A percentile compares a stretch with the other conserved stretches of the same genome.
Evolutionary conservation across 2,329 filamentous ascomycete genomes (phyloP).

Genomic region (Monilinia fructicola): DNA sequence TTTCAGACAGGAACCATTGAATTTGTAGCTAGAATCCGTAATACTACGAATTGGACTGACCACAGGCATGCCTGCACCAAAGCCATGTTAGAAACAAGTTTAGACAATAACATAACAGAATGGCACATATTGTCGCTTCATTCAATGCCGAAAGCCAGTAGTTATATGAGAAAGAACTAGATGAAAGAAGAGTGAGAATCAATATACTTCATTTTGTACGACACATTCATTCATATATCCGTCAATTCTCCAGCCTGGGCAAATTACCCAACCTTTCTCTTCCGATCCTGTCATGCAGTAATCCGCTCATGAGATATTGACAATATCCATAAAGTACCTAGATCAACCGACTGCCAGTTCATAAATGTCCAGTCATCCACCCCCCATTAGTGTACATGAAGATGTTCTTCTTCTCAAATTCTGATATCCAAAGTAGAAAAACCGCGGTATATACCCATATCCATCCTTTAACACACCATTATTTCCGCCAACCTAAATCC

Average conservation of each 20-base stretch:
- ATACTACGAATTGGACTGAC: neutral
- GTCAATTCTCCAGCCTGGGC: neutral
- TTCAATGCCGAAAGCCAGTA: neutral
- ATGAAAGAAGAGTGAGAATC: neutral
- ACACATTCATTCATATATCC: neutral
- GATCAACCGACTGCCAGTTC: neutral
- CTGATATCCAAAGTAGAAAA: neutral
- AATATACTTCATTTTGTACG: neutral
- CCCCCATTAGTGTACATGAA: neutral
- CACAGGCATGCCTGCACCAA: neutral
- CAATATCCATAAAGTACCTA: neutral
- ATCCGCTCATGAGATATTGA: neutral
- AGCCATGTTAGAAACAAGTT: neutral
- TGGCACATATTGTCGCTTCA: neutral
- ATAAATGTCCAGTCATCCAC: neutral
- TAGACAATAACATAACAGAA: neutral
- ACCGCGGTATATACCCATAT: neutral
- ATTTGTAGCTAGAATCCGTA: neutral
- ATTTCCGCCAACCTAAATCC: constrained; percentile 4
- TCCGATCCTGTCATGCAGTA: neutral
- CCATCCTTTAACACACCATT: constrained; percentile 9
- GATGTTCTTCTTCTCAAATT: neutral
- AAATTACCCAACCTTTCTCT: neutral
- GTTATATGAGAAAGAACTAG: neutral
- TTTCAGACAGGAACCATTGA: neutral